These are phyloP conservation scores for Asparagopsis taxiformis DNA, from an alignment of 31 red algal genomes.

Conservation along the genomic window DNA sequence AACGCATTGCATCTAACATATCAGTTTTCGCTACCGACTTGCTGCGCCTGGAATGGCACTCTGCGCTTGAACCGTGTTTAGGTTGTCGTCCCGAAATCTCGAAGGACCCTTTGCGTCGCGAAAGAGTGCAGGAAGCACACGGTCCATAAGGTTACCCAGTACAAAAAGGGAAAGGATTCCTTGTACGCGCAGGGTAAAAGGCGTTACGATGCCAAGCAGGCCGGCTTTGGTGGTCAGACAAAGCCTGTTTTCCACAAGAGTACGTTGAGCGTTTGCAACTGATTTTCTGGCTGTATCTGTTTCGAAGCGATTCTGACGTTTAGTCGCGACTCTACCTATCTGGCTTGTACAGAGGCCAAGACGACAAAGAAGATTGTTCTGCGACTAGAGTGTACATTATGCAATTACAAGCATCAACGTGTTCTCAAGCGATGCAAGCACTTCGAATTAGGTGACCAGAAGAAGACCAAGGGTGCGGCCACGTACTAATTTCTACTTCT, in stretches of 20 bases:
- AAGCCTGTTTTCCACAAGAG: conserved; percentile 99
- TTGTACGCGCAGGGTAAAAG: conserved; percentile 96
- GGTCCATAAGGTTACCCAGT: conserved; percentile 98
- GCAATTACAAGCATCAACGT: conserved; percentile 81
- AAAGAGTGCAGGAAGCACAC: conserved; percentile 91
- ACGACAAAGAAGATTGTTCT: conserved; percentile 99
- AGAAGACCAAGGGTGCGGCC: conserved; percentile 95
- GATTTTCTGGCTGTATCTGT: too few relatives aligned
- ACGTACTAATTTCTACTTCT: conserved; percentile 53
- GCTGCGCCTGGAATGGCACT: neutral
- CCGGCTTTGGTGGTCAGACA: conserved; percentile 98
- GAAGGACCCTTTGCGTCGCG: conserved; percentile 87
- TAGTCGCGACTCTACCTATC: too few relatives aligned
- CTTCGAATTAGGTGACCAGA: conserved; percentile 97
- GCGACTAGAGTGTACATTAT: conserved; percentile 86
- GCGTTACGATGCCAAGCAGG: conserved; percentile 97
- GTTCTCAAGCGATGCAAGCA: conserved; percentile 98
- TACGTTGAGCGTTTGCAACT: conserved; percentile 22
- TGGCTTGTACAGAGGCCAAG: conserved; percentile 77
- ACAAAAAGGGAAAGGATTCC: conserved; percentile 97
- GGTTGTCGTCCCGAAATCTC: conserved; percentile 95
- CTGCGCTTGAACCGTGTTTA: too few relatives aligned
- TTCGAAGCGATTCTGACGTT: too few relatives aligned
- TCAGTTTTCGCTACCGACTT: neutral
- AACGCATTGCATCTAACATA: neutral